A percentile compares a stretch with the other conserved stretches of the same genome.
These are phyloP conservation scores for Aspergillus asperescens DNA, from an alignment of 495 filamentous ascomycete species.

Conservation along the genomic window DNA sequence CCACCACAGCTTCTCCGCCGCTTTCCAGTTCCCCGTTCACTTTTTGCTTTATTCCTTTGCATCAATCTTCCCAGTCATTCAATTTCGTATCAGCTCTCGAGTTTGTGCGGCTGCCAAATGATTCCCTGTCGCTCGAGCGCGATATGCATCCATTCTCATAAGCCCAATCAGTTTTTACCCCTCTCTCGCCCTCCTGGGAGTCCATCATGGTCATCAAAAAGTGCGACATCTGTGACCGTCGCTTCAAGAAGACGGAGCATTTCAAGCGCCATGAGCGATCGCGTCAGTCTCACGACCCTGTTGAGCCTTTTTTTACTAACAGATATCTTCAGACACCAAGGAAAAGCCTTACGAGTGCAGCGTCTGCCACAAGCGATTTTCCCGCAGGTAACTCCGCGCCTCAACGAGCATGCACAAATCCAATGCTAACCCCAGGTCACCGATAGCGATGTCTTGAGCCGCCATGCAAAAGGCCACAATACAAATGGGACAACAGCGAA, in stretches of 20 bases:
- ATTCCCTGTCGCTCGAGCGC: constrained; percentile 1
- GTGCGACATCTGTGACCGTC: constrained; percentile 48
- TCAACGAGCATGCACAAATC: background rate
- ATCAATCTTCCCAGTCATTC: constrained; percentile 8
- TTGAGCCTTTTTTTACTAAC: background rate
- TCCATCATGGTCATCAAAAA: constrained; percentile 45
- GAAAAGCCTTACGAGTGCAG: constrained; percentile 51
- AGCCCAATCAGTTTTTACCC: background rate
- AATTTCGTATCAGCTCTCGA: constrained; percentile 3
- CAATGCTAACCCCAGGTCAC: background rate
- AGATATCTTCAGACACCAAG: constrained; percentile 40
- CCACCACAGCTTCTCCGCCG: background rate
- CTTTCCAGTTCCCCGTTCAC: background rate
- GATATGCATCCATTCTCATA: constrained; percentile 6
- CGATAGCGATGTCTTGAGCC: constrained; percentile 47
- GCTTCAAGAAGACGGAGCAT: constrained; percentile 53
- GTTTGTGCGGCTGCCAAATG: background rate
- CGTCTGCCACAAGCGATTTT: constrained; percentile 50
- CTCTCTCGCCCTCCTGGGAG: constrained; percentile 5
- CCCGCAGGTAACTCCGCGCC: constrained; percentile 37
- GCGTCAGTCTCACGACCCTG: constrained; percentile 33
- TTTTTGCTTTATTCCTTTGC: background rate
- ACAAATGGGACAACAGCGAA: constrained; percentile 30
- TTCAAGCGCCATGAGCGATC: constrained; percentile 51
- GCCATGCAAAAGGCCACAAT: constrained; percentile 48